Percentiles rank a stretch among this genome's conserved stretches.
Evolutionary conservation across 2,329 filamentous ascomycete species (phyloP).

Genomic region (Colletotrichum lini): DNA sequence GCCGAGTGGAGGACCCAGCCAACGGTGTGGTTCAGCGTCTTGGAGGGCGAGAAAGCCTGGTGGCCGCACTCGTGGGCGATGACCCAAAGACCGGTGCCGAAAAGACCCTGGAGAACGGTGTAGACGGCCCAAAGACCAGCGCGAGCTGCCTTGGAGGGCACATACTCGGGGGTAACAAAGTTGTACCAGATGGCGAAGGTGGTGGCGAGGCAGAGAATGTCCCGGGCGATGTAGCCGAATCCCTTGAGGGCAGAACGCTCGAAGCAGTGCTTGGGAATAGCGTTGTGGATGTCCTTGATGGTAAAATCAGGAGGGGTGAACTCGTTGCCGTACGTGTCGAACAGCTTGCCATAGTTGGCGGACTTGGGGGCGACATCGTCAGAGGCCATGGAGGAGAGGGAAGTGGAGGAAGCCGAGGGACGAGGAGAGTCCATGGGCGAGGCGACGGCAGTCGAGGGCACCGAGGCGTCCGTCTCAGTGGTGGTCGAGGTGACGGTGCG

Average conservation of each 20-base stretch:
- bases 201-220: conserved; percentile 78
- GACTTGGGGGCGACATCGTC: conserved; percentile 68
- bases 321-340: conserved; percentile 95
- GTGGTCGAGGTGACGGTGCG: conserved; percentile 62
- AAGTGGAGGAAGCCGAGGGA: conserved; percentile 84
- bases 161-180: conserved; percentile 86
- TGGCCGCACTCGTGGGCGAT: conserved; percentile 98
- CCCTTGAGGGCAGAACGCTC: conserved; percentile 84
- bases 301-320: conserved; percentile 96
- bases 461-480: conserved; percentile 60
- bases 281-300: conserved; percentile 97
- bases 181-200: conserved; percentile 93
- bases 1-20: conserved; percentile 93
- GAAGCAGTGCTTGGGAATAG: conserved; percentile 98
- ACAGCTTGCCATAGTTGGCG: conserved; percentile 73
- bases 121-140: conserved; percentile 75
- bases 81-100: conserved; percentile 95
- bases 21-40: conserved; percentile 89
- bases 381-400: conserved; percentile 89
- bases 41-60: conserved; percentile 95
- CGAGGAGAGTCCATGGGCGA: conserved; percentile 74
- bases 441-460: conserved; percentile 69
- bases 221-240: conserved; percentile 87
- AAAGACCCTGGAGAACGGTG: conserved; percentile 89
- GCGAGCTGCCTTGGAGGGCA: conserved; percentile 79